Evolutionary conservation across 1,284 basidiomycete species (phyloP).

Genomic region (Coriolopsis trogii): DNA sequence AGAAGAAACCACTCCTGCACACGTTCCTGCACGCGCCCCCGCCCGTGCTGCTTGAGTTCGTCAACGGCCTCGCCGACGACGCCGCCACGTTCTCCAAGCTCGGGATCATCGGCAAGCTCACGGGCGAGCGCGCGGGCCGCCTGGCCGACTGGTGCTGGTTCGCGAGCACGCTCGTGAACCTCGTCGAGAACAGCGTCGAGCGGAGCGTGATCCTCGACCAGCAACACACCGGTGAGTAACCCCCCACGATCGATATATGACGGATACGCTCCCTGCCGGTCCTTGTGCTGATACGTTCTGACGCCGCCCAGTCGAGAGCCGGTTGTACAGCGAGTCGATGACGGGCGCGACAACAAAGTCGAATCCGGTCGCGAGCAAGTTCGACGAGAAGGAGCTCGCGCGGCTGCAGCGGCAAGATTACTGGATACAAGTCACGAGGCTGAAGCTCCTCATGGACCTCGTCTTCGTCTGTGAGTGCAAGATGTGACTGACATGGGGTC

Average conservation of each 20-base stretch:
- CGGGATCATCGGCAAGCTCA: slow-evolving; percentile 63
- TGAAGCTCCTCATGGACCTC: slow-evolving; percentile 78
- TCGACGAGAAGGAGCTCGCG: slow-evolving; percentile 71
- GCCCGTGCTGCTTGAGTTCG: slow-evolving; percentile 79
- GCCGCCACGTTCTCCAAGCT: slow-evolving; percentile 71
- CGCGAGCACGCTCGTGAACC: slow-evolving; percentile 69
- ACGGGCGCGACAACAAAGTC: slow-evolving; percentile 71
- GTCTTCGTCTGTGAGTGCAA: slow-evolving; percentile 77
- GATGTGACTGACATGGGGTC: background rate
- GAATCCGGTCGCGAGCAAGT: slow-evolving; percentile 56
- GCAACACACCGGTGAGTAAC: slow-evolving; percentile 55
- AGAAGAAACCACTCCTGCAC: slow-evolving; percentile 66
- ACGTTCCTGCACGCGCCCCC: slow-evolving; percentile 76
- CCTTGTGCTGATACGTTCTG: background rate
- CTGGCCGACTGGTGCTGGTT: slow-evolving; percentile 87
- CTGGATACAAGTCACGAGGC: slow-evolving; percentile 70
- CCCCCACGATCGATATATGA: background rate
- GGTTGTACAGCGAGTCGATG: slow-evolving; percentile 75
- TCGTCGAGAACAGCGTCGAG: slow-evolving; percentile 82
- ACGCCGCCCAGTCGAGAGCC: slow-evolving; percentile 74
- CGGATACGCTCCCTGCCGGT: background rate
- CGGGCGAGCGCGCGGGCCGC: slow-evolving; percentile 67
- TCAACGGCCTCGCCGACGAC: slow-evolving; percentile 75
- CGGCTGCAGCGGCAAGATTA: slow-evolving; percentile 70
- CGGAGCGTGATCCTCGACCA: slow-evolving; percentile 64